A percentile compares a stretch with the other conserved stretches of the same genome.
Conservation (phyloP, 2,329 filamentous ascomycete genomes). For the Fusarium annulatum region DNA sequence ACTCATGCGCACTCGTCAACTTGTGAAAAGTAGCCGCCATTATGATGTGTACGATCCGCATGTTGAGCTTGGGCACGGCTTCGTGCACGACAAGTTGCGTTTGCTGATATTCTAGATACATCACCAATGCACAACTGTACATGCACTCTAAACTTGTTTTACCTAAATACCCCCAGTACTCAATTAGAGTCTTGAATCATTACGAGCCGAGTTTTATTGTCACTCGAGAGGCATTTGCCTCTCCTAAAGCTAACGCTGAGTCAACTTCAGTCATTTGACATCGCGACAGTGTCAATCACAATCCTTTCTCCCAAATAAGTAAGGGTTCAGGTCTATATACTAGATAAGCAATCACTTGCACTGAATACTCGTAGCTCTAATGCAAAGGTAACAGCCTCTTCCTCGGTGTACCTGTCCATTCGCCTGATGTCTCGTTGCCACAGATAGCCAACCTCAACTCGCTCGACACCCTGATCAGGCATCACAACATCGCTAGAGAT, state of each 20-base stretch:
- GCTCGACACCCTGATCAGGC: background rate
- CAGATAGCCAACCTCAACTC: background rate
- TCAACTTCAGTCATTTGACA: background rate
- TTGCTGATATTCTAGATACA: background rate
- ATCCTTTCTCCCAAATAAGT: background rate
- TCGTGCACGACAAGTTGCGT: background rate
- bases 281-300: background rate
- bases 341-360: background rate
- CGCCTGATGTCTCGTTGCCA: background rate
- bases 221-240: background rate
- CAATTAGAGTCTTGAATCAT: background rate
- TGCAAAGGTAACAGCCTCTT: background rate
- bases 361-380: too few relatives aligned
- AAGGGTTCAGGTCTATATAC: background rate
- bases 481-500: background rate
- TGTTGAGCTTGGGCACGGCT: background rate
- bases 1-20: fast-evolving
- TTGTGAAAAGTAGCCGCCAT: background rate
- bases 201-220: background rate
- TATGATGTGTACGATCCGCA: background rate
- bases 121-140: background rate
- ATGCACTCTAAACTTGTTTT: background rate
- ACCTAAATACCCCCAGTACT: background rate
- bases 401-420: background rate
- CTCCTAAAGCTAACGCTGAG: too few relatives aligned